Percentiles rank a stretch among this genome's conserved stretches.
phyloP scores from a whole-genome alignment of 2,329 filamentous ascomycete genomes.

The Diaporthe vaccinii region DNA sequence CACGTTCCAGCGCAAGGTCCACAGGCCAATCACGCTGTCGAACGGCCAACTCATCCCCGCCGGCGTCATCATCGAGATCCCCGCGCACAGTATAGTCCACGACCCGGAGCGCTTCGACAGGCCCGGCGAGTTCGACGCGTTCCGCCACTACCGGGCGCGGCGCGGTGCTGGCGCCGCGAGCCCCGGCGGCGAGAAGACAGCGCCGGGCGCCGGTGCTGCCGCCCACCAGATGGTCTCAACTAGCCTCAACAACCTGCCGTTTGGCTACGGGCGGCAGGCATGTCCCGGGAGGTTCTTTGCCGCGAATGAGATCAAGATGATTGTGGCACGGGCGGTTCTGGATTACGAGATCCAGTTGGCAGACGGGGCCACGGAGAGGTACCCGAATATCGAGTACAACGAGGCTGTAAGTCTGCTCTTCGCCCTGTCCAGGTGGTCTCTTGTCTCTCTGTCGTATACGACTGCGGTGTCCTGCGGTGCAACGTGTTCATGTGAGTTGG shows the following conservation, averaged over 20 bases:
- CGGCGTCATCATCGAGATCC: constrained; percentile 58
- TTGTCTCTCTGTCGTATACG: background rate
- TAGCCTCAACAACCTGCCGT: constrained; percentile 50
- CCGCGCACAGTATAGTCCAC: constrained; percentile 52
- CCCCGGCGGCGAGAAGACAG: constrained; percentile 46
- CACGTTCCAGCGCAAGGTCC: constrained; percentile 64
- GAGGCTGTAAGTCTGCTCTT: constrained; percentile 1
- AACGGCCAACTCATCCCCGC: constrained; percentile 65
- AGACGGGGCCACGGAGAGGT: constrained; percentile 45
- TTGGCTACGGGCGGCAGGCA: constrained; percentile 57
- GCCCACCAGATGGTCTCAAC: constrained; percentile 57
- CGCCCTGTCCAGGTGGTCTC: background rate
- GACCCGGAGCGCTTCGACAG: constrained; percentile 55
- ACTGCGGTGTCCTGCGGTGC: background rate
- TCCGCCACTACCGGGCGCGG: constrained; percentile 55
- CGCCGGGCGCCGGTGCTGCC: constrained; percentile 44
- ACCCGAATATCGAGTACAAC: constrained; percentile 46
- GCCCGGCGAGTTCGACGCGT: constrained; percentile 54
- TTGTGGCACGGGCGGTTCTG: constrained; percentile 49
- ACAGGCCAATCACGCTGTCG: constrained; percentile 64
- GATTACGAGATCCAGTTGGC: constrained; percentile 48
- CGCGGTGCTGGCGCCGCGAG: constrained; percentile 41
- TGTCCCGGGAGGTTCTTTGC: constrained; percentile 56
- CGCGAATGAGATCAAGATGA: constrained; percentile 54
- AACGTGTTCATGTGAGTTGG: background rate